These are phyloP conservation scores for Thinopyrum elongatum DNA, from an alignment of 176 grass and related monocot species.

Conservation along the genomic window DNA sequence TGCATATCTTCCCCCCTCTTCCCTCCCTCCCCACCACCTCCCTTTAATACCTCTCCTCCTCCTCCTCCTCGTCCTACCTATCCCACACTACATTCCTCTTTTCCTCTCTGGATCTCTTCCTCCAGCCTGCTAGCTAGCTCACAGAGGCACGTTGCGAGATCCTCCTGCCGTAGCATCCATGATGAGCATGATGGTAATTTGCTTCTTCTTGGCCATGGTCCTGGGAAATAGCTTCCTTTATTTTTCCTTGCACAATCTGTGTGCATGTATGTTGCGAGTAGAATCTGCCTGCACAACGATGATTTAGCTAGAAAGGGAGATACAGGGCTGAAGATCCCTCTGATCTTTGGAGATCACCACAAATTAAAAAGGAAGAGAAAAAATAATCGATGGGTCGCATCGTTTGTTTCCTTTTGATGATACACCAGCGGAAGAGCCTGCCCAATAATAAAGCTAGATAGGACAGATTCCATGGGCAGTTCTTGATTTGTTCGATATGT, in stretches of 20 bases:
- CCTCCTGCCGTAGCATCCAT: constrained; percentile 31
- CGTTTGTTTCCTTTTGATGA: constrained; percentile 2
- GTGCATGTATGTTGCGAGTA: not conserved
- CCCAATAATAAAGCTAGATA: not conserved
- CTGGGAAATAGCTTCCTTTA: constrained; percentile 5
- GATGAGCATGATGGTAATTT: constrained; percentile 65
- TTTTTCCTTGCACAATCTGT: constrained; percentile 25
- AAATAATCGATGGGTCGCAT: not conserved
- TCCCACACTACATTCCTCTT: constrained; percentile 21
- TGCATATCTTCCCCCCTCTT: constrained; percentile 38
- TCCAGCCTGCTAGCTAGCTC: constrained; percentile 14
- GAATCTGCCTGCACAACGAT: constrained; percentile 13
- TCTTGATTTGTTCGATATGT: constrained; percentile 14
- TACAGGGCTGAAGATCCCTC: constrained; percentile 17
- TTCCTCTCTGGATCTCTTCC: constrained; percentile 42
- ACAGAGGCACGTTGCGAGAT: not conserved
- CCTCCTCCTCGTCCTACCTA: not conserved
- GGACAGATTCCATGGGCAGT: not conserved
- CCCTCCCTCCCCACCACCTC: not conserved
- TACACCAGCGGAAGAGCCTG: not conserved
- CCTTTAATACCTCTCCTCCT: constrained; percentile 39
- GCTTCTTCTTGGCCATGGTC: constrained; percentile 25
- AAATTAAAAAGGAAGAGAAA: not conserved
- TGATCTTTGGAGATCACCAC: not conserved
- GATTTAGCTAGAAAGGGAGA: constrained; percentile 34